Conservation (phyloP, 1,284 basidiomycete species). For the Rhodotorula mucilaginosa region DNA sequence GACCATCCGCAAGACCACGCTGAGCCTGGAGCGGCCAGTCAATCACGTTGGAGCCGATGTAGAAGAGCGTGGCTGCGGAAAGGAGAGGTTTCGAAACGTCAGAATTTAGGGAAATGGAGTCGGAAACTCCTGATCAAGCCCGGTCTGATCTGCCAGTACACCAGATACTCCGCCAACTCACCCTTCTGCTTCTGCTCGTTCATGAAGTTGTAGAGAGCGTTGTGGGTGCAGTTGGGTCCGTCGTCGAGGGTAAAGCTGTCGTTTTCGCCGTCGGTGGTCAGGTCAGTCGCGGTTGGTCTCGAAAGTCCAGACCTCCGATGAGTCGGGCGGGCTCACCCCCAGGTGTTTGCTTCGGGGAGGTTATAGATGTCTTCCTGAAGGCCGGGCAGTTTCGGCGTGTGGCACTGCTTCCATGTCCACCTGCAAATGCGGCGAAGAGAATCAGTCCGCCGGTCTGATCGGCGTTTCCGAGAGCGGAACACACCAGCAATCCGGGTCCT, state of each 20-base stretch:
- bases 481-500: conserved; percentile 38
- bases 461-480: neutral
- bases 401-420: conserved; percentile 45
- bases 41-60: conserved; percentile 54
- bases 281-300: rapidly evolving
- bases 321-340: conserved; percentile 45
- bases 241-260: conserved; percentile 54
- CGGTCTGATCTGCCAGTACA: too few species aligned
- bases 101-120: neutral
- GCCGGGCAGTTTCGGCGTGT: conserved; percentile 25
- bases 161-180: neutral
- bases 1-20: conserved; percentile 52
- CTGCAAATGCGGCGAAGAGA: neutral
- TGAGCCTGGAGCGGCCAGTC: conserved; percentile 58
- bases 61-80: conserved; percentile 49
- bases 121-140: too few species aligned
- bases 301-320: neutral
- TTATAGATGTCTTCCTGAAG: conserved; percentile 24
- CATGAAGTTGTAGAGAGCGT: conserved; percentile 57
- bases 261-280: neutral
- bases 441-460: conserved; percentile 40
- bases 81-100: neutral
- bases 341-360: conserved; percentile 54
- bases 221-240: conserved; percentile 53
- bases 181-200: conserved; percentile 53